Evolutionary conservation across 1,139 yeast species (phyloP).

Genomic region (Groenewaldozyma auringiensis): DNA sequence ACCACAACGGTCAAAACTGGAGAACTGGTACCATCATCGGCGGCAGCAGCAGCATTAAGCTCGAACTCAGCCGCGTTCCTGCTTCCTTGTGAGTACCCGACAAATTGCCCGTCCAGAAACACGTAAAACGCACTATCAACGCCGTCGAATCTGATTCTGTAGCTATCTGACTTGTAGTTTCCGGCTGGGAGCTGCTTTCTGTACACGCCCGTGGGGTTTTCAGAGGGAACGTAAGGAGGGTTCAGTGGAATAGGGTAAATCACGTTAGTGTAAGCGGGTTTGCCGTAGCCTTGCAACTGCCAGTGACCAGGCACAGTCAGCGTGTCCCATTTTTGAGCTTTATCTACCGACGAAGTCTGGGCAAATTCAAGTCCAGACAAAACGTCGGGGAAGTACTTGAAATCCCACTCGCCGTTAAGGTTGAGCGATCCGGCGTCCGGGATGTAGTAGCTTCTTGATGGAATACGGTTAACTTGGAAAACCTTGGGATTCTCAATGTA

Average conservation of each 20-base stretch:
- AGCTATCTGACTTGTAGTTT: slow-evolving; percentile 1
- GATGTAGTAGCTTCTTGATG: slow-evolving; percentile 24
- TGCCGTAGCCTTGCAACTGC: slow-evolving; percentile 34
- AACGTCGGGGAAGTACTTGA: slow-evolving; percentile 22
- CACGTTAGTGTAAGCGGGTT: slow-evolving; percentile 32
- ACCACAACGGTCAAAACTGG: slow-evolving; percentile 26
- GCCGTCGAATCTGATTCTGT: slow-evolving; percentile 31
- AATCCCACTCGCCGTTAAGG: slow-evolving; percentile 33
- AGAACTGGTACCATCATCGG: slow-evolving; percentile 6
- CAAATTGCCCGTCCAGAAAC: slow-evolving; percentile 27
- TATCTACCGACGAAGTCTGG: not conserved
- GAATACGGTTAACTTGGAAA: slow-evolving; percentile 18
- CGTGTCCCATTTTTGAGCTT: slow-evolving; percentile 10
- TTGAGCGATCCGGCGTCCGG: slow-evolving; percentile 15
- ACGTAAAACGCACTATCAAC: slow-evolving; percentile 32
- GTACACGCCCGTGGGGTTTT: slow-evolving; percentile 34
- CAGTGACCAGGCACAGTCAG: slow-evolving; percentile 34
- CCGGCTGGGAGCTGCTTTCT: slow-evolving; percentile 11
- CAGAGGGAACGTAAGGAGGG: slow-evolving; percentile 32
- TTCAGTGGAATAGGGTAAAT: slow-evolving; percentile 31
- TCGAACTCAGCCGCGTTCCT: slow-evolving; percentile 32
- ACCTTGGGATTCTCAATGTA: slow-evolving; percentile 29
- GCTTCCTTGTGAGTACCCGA: slow-evolving; percentile 32
- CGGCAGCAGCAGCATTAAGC: slow-evolving; percentile 15
- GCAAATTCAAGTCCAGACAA: slow-evolving; percentile 22